Evolutionary conservation across 345 rosid species (phyloP).

Genomic region (Ailanthus altissimus): DNA sequence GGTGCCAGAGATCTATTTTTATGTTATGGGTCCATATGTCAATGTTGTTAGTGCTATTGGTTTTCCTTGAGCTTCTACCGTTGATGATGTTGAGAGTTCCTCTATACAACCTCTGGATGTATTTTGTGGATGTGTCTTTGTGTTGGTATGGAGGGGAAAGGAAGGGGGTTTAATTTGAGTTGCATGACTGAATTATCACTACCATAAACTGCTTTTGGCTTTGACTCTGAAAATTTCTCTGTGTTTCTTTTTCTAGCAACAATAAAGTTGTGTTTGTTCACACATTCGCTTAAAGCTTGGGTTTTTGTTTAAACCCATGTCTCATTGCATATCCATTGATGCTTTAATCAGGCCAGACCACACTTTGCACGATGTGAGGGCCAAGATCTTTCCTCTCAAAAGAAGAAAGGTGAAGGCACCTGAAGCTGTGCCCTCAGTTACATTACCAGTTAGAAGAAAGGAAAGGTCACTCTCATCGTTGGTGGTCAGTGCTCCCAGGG

Average conservation of each 20-base stretch:
- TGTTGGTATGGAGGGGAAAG: neutral
- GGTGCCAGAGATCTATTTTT: neutral
- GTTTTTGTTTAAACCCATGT: constrained; percentile 6
- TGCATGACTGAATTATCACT: neutral
- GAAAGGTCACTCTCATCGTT: constrained; percentile 93
- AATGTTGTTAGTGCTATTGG: neutral
- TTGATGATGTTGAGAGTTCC: neutral
- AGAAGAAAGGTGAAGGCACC: constrained; percentile 69
- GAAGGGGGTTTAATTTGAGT: neutral
- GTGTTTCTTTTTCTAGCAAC: neutral
- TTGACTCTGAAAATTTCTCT: neutral
- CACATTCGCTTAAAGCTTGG: neutral
- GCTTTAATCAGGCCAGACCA: constrained; percentile 70
- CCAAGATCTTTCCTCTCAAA: constrained; percentile 79
- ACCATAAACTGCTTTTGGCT: neutral
- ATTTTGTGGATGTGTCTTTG: neutral
- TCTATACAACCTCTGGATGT: neutral
- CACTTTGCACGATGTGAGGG: constrained; percentile 83
- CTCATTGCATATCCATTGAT: constrained; percentile 5
- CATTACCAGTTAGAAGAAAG: constrained; percentile 80
- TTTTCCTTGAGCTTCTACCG: neutral
- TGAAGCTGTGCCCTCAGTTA: constrained; percentile 53
- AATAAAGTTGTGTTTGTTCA: neutral
- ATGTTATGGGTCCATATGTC: neutral
- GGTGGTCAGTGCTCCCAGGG: constrained; percentile 83